A percentile compares a stretch with the other conserved stretches of the same genome.
phyloP scores from a whole-genome alignment of 192 early-diverging fungal species.

The Lobosporangium transversale region DNA sequence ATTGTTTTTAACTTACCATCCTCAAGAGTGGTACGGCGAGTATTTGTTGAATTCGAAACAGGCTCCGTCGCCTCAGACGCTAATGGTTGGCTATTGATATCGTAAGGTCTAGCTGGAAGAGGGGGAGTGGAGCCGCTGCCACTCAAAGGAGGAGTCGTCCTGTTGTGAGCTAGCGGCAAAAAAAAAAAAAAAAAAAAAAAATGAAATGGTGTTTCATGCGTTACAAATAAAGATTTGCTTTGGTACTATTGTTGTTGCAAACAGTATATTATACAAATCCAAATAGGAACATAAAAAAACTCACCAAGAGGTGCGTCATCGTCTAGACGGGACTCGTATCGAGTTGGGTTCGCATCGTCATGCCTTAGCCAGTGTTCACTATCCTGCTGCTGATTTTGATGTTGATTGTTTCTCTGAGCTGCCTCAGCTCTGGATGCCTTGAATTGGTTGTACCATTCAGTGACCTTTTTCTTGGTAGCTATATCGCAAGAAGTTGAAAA shows the following conservation, averaged over 20 bases:
- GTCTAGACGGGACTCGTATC: conserved; percentile 17
- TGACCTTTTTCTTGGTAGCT: conserved; percentile 70
- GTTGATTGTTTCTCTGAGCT: conserved; percentile 23
- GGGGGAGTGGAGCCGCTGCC: conserved; percentile 13
- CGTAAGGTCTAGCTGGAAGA: conserved; percentile 34
- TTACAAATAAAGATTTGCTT: too few species aligned
- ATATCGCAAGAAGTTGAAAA: too few species aligned
- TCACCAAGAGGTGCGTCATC: conserved; percentile 43
- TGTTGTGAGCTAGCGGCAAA: conserved; percentile 30
- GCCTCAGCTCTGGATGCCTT: conserved; percentile 51
- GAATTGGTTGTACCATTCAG: conserved; percentile 64
- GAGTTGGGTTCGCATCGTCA: conserved; percentile 11
- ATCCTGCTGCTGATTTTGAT: background rate
- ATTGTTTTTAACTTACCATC: conserved; percentile 23
- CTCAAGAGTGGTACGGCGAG: conserved; percentile 32
- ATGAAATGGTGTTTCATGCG: conserved; percentile 38
- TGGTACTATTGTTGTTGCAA: too few species aligned
- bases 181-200: background rate
- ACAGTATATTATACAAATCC: too few species aligned
- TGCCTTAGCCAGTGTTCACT: background rate
- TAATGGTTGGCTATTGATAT: background rate
- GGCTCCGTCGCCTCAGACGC: background rate
- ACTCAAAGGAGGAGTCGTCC: conserved; percentile 30
- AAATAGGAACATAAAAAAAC: too few species aligned
- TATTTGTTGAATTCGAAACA: background rate